Base-by-base conservation (phyloP, 1,139 yeast genomes). In the Waltiozyma solani region DNA sequence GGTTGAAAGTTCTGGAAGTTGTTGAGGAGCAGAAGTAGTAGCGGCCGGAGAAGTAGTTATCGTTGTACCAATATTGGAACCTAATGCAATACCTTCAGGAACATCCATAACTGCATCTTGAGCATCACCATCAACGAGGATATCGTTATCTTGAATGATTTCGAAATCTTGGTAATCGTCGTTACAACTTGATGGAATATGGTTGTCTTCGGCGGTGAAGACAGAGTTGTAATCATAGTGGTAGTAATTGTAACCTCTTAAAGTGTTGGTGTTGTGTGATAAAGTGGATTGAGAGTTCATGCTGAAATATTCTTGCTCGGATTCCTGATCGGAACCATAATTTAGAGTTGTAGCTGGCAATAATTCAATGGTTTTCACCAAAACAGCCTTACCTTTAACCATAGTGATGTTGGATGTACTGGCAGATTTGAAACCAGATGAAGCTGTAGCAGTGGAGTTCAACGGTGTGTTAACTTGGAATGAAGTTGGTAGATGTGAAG, bases 211-310 rank as follows among this genome's bases (percentile, higher is more conserved):
- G 67, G 68, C 52, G 4, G 77, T 71, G 54, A 82, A 85, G 18
- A 86, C 96, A 1, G 91, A 73, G 55, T 84, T 85, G 59, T 86
- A 86, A 60, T 87, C 95, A 57, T 87, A 87, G 56, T 79, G 79
- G 63, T 84, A 82, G 17, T 31, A 31, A 56, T 82, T 87, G 54
- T 79, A 79, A 36, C 95, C 91, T 60, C 93, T 71, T 45, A 76
- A 71, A 43, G 84, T 76, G 51, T 76, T 74, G 29, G 82, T 79
- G 57, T 82, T 81, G 59, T 83, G 94, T 5, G 89, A 78, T 45
- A 79, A 68, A 32, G 89, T 83, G 50, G 73, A 73, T 44, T 70
- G 67, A 38, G 70, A 74, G 36, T 72, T 77, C n/a, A n/a, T n/a
- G 20, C 31, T 7, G 44, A 77, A 76, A n/a, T n/a, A n/a, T 26